Conservation (phyloP, 2,329 filamentous ascomycete species). For the Fusarium hainanense region DNA sequence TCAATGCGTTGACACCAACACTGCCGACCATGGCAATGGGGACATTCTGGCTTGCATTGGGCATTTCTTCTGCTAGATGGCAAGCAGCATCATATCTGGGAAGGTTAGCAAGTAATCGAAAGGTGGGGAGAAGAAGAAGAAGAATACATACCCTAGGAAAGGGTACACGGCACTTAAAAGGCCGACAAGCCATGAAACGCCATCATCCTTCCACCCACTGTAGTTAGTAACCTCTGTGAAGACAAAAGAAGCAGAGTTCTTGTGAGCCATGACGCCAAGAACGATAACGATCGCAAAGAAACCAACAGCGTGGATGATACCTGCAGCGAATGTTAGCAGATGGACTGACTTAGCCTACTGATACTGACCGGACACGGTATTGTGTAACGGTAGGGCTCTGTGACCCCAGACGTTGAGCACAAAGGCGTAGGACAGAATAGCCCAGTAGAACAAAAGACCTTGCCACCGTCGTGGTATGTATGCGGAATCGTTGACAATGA, state of each 20-base stretch:
- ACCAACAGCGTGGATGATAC: conserved; percentile 44
- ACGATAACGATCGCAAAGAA: conserved; percentile 46
- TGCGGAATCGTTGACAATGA: conserved; percentile 55
- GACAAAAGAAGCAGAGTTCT: conserved; percentile 47
- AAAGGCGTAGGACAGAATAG: conserved; percentile 52
- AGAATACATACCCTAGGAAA: conserved; percentile 47
- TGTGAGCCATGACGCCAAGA: conserved; percentile 47
- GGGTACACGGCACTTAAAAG: conserved; percentile 50
- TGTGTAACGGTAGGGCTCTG: conserved; percentile 52
- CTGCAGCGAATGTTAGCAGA: conserved; percentile 14
- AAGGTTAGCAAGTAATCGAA: not conserved
- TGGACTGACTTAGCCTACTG: fast-evolving
- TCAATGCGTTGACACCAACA: conserved; percentile 56
- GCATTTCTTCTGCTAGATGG: conserved; percentile 51
- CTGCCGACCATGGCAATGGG: conserved; percentile 51
- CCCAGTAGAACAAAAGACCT: conserved; percentile 61
- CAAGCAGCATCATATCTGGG: conserved; percentile 50
- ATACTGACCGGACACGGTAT: conserved; percentile 40
- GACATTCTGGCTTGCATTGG: conserved; percentile 49
- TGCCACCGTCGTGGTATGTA: conserved; percentile 58
- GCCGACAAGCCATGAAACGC: conserved; percentile 50
- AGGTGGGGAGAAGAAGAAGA: fast-evolving
- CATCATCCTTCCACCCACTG: conserved; percentile 49
- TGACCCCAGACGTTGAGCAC: conserved; percentile 57
- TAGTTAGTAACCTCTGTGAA: conserved; percentile 49